A percentile compares a stretch with the other conserved stretches of the same genome.
Conservation (phyloP, 2,329 filamentous ascomycete species). For the Geoglossum cookeanum region DNA sequence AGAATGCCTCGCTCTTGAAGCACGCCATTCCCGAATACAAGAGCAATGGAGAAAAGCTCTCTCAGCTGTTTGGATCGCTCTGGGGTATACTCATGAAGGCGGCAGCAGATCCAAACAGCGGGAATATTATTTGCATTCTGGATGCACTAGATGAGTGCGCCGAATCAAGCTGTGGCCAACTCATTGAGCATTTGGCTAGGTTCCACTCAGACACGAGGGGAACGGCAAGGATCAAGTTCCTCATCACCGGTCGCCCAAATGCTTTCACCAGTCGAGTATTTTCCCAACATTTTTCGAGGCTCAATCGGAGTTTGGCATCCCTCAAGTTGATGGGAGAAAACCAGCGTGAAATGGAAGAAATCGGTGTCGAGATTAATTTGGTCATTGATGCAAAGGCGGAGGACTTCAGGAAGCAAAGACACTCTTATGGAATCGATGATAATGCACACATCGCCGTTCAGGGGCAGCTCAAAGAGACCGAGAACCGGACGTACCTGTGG, state of each 20-base stretch:
- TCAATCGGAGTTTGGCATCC: constrained; percentile 11
- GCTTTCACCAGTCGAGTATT: constrained; percentile 10
- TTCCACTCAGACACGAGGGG: constrained; percentile 8
- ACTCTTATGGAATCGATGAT: constrained; percentile 6
- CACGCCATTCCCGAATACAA: not conserved
- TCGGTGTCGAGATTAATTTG: constrained; percentile 19
- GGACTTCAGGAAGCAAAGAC: not conserved
- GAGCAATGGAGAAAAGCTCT: not conserved
- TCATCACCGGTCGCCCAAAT: constrained; percentile 22
- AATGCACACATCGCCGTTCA: not conserved
- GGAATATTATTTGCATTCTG: constrained; percentile 19
- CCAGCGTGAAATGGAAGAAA: constrained; percentile 15
- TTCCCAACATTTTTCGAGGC: not conserved
- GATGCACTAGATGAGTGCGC: constrained; percentile 24
- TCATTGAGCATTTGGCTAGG: constrained; percentile 9
- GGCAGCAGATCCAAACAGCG: constrained; percentile 13
- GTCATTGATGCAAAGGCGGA: constrained; percentile 17
- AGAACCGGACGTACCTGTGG: constrained; percentile 22
- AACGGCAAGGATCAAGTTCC: constrained; percentile 14
- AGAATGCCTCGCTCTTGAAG: not conserved
- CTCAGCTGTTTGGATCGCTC: constrained; percentile 8
- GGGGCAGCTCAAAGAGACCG: constrained; percentile 7
- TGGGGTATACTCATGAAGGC: constrained; percentile 19
- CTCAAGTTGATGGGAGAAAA: constrained; percentile 21
- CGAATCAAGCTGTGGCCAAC: constrained; percentile 4